Base-by-base conservation (phyloP, 1,284 basidiomycete genomes). In the Puccinia triticina region DNA sequence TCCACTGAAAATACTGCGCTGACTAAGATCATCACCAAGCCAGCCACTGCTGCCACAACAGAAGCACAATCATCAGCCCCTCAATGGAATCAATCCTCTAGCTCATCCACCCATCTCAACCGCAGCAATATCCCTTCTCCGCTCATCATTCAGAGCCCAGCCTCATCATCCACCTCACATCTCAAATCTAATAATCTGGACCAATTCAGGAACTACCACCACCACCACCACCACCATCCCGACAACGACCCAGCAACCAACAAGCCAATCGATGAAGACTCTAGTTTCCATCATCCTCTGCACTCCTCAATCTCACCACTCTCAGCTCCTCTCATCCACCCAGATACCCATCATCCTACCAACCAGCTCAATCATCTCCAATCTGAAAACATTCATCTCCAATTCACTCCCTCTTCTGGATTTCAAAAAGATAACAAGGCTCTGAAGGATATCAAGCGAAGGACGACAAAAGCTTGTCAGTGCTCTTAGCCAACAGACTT, bases 391-490 rank as follows among this genome's bases (percentile, higher is more conserved):
- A 18, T 29, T 16, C 37, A 66, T 40, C 64, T 66, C 64, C 64
- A 40, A 66, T 43, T 40, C 64, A 43, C 34, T 43, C 40, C 75
- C 10, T 50, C 57, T 43, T 32, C 34, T 7, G 57, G 40, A 26
- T n/a, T 77, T n/a, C 55, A 40, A 26, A 77, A 46, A 26, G 64
- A 77, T 43, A 77, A 66, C 10, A 77, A 77, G 43, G 57, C 23
- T 59, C 16, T 48, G n/a, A 77, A 77, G 64, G 75, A 77, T 29
- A 34, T 77, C 37, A 77, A 64, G 48, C 75, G 75, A 48, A 77
- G 75, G 40, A 77, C 57, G 2, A 77, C 57, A 26, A 77, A 77
- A 64, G 75, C 75, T 48, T 77, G 75, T 77, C 32, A 64, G 75
- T 77, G 18, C 23, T 32, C 43, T 34, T 26, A 21, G 26, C 18